Percentiles rank a stretch among this genome's conserved stretches.
phyloP scores from a whole-genome alignment of 2,329 filamentous ascomycete species.

The Colletotrichum orchidophilum region DNA sequence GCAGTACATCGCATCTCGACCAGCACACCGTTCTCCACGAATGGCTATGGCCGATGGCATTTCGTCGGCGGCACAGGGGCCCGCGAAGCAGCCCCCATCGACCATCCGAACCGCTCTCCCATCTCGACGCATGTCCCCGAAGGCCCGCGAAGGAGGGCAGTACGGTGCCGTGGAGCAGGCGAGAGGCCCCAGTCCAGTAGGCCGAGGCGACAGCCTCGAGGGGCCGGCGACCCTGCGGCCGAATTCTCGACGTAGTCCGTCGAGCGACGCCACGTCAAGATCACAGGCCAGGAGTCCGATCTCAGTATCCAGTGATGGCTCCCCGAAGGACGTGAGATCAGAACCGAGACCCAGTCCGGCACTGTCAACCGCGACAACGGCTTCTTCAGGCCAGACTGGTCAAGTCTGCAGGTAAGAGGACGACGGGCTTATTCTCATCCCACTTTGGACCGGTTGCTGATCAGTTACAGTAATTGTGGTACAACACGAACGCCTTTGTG shows the following conservation, averaged over 20 bases:
- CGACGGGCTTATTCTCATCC: background rate
- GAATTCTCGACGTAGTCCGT: slow-evolving; percentile 29
- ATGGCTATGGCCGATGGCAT: slow-evolving; percentile 35
- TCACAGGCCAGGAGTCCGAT: slow-evolving; percentile 31
- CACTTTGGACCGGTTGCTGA: slow-evolving; percentile 36
- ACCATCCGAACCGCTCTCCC: slow-evolving; percentile 34
- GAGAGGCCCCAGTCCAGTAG: slow-evolving; percentile 17
- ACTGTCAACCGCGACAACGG: slow-evolving; percentile 16
- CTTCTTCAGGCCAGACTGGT: slow-evolving; percentile 56
- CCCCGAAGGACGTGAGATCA: slow-evolving; percentile 15
- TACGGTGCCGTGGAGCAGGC: slow-evolving; percentile 11
- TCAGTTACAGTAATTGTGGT: slow-evolving; percentile 80
- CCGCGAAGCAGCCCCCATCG: slow-evolving; percentile 26
- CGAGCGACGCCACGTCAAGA: slow-evolving; percentile 30
- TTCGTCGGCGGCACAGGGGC: slow-evolving; percentile 27
- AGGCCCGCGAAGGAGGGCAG: slow-evolving; percentile 23
- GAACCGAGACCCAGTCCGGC: slow-evolving; percentile 29
- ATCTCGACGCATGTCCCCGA: slow-evolving; percentile 33
- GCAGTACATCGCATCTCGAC: background rate
- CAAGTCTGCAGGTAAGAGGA: slow-evolving; percentile 74
- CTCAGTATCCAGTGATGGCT: slow-evolving; percentile 27
- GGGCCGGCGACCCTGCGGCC: background rate
- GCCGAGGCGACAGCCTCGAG: slow-evolving; percentile 1
- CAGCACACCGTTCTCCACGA: slow-evolving; percentile 17
- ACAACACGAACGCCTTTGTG: slow-evolving; percentile 95